These are phyloP conservation scores for Stachybotrys elegans DNA, from an alignment of 2,329 filamentous ascomycete genomes.

Conservation along the genomic window DNA sequence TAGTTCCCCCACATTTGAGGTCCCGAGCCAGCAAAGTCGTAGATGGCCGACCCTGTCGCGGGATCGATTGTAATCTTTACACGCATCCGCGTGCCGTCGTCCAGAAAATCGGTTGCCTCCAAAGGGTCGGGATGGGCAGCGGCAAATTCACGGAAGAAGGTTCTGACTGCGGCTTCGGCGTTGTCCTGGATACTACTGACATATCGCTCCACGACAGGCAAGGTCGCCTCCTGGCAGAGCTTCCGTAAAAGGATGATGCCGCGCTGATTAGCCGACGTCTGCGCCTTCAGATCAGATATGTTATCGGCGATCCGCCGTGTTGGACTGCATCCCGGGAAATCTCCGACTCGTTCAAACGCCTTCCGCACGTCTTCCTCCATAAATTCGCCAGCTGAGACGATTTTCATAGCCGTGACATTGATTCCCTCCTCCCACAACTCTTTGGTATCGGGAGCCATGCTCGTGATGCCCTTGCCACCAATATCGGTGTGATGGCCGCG, in stretches of 20 bases:
- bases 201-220: conserved; percentile 63
- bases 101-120: conserved; percentile 59
- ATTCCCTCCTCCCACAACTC: conserved; percentile 62
- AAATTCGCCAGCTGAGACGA: conserved; percentile 73
- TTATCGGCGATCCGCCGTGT: too few species aligned
- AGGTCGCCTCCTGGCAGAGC: conserved; percentile 68
- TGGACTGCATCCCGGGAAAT: too few species aligned
- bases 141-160: conserved; percentile 26
- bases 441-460: conserved; percentile 73
- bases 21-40: conserved; percentile 37
- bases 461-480: conserved; percentile 74
- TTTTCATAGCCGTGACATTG: conserved; percentile 59
- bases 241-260: conserved; percentile 70
- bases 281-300: conserved; percentile 79
- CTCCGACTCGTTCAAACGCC: too few species aligned
- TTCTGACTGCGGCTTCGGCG: conserved; percentile 7
- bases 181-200: conserved; percentile 24
- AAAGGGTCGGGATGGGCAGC: conserved; percentile 36
- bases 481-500: conserved; percentile 39
- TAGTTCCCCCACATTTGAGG: conserved; percentile 26
- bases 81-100: conserved; percentile 75
- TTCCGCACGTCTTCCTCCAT: conserved; percentile 72
- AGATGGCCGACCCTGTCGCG: conserved; percentile 64
- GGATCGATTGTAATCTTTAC: conserved; percentile 68
- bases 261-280: conserved; percentile 82